These are phyloP conservation scores for Bocquillonia castaneifolia DNA, from an alignment of 441 rosid species.

Conservation along the genomic window DNA sequence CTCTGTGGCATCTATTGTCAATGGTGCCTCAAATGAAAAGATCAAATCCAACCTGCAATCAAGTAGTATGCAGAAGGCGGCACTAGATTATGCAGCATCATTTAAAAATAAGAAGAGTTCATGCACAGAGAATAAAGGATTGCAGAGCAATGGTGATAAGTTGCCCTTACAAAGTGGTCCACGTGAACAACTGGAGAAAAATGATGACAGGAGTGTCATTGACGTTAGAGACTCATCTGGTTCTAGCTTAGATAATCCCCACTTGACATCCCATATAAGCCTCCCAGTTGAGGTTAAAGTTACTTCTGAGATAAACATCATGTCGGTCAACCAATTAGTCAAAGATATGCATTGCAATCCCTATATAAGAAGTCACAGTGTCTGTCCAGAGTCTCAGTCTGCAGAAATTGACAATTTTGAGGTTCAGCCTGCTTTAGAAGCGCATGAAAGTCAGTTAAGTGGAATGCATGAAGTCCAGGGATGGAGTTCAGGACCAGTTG, in stretches of 20 bases:
- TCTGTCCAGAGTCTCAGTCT: conserved; percentile 22
- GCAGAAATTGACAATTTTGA: conserved; percentile 17
- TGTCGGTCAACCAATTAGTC: conserved; percentile 10
- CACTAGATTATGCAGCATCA: conserved; percentile 19
- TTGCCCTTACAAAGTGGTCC: conserved; percentile 25
- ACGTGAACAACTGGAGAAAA: conserved; percentile 23
- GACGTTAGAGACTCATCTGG: conserved; percentile 17
- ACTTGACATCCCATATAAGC: conserved; percentile 8
- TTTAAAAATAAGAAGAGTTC: conserved; percentile 28
- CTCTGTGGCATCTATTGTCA: conserved; percentile 29
- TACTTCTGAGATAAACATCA: conserved; percentile 20
- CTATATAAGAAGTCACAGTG: conserved; percentile 10
- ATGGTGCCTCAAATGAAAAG: conserved; percentile 30
- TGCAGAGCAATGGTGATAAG: conserved; percentile 25
- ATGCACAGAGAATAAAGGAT: conserved; percentile 24
- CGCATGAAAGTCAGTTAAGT: conserved; percentile 18
- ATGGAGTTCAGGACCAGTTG: conserved; percentile 24
- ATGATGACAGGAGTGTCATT: conserved; percentile 19
- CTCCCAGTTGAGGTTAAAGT: conserved; percentile 19
- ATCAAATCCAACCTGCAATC: conserved; percentile 24
- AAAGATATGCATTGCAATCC: conserved; percentile 18
- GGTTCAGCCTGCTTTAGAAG: conserved; percentile 16
- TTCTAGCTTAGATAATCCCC: conserved; percentile 10
- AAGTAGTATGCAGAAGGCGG: conserved; percentile 25
- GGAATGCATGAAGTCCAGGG: conserved; percentile 19